Percentiles rank a stretch among this genome's conserved stretches.
These are phyloP conservation scores for Tritrichomonas foetus DNA, from an alignment of 208 protist genomes.

Conservation along the genomic window DNA sequence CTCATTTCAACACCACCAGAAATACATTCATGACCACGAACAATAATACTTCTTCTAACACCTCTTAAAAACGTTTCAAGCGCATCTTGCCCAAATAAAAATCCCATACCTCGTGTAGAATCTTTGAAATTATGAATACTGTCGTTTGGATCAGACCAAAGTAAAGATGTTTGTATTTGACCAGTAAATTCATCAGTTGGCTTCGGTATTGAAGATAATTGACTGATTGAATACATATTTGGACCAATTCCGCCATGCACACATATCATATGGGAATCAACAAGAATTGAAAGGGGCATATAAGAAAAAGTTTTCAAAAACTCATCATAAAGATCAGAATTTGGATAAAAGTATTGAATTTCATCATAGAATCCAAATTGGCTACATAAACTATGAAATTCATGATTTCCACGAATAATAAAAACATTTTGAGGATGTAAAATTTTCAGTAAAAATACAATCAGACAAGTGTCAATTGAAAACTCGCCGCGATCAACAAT, in stretches of 20 bases:
- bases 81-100: not conserved
- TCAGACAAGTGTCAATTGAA: not conserved
- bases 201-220: not conserved
- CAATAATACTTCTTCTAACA: not conserved
- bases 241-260: not conserved
- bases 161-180: too few species aligned
- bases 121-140: not conserved
- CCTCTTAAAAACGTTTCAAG: not conserved
- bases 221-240: not conserved
- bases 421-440: not conserved
- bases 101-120: not conserved
- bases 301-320: not conserved
- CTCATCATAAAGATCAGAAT: not conserved
- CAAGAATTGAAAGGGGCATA: not conserved
- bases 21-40: slow-evolving; percentile 19
- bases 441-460: not conserved
- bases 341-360: slow-evolving; percentile 39
- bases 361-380: not conserved
- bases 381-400: not conserved
- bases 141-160: not conserved
- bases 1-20: not conserved
- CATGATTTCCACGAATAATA: not conserved
- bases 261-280: not conserved
- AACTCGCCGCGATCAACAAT: slow-evolving; percentile 36
- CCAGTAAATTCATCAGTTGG: not conserved